Base-by-base conservation (phyloP, 306 rosid species). In the Ormosia emarginata region DNA sequence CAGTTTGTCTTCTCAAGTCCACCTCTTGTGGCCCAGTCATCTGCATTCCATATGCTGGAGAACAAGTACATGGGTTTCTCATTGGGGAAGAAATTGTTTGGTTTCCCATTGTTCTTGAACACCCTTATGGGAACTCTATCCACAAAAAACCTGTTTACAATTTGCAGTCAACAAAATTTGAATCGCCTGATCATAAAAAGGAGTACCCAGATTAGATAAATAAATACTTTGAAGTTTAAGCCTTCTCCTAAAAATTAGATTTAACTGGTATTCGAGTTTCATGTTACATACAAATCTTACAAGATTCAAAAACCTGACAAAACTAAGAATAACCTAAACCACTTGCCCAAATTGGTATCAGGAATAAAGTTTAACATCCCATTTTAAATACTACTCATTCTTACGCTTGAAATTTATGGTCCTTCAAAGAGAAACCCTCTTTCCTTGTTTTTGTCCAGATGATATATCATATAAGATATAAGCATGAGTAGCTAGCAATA, bases 21-120 rank as follows among this genome's bases (percentile, higher is more conserved):
- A 7, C 99, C 99, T 81, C 98, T 88, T 17, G 99, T 95, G 5
- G 99, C 99, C 99, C 99, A 95, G 0, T 92, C 98, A 61, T 95
- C 99, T 12, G 99, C 99, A 57, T 95, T 95, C 99, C 99, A 93
- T 63, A 95, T 90, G 88, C 99, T 95, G 0, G 99, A 95, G 71
- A 95, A 95, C 84, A 95, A 40, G 85, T 90, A 95, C 99, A 95
- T 95, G 0, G 99, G 96, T 55, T 95, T 95, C 89, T 93, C 92
- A 32, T 85, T 88, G 0, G 99, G 99, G 86, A 95, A 95, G 89
- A 93, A 95, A 69, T 87, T 85, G 84, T 93, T 95, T 41, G 74
- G 64, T 53, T 90, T 24, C 6, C 89, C 96, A 58, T 87, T 84
- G 93, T 93, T 95, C 93, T 90, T 93, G 91, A n/a, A 89, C 78